Base-by-base conservation (phyloP, 805 yeast species). In the Candida coquimbonensis region DNA sequence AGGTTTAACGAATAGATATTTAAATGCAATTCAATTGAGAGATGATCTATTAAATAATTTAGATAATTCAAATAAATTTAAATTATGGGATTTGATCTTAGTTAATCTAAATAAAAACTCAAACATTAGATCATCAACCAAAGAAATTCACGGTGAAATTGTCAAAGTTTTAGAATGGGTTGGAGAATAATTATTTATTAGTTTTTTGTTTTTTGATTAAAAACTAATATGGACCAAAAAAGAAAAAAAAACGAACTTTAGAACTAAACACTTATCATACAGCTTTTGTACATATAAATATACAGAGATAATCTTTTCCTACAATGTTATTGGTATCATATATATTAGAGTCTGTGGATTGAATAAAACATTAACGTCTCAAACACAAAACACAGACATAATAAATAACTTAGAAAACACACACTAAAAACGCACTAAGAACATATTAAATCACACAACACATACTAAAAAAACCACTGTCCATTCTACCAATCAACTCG, bases 161-260 rank as follows among this genome's bases (percentile, higher is more conserved):
- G 78, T 85, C 74, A 80, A 80, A 58, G 87, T 87, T 33, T 86
- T 95, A 87, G 88, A 87, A 59, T 89, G 96, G 96, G 73, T 81
- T 34, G 78, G 81, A 2, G 61, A 56, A 33, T 51, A 36, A 36
- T 26, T 6, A 21, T 21, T 33, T 2, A 17, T 7, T 19, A 5
- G 25, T 4, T 33, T 16, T 33, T n/a, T 9, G 12, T 17, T 17
- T 17, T 17, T 17, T 17, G 19, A 17, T 17, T 17, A 17, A 17
- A 17, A 17, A 21, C 4, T 5, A 21, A 21, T 21, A 21, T 21
- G 24, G 24, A 21, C 24, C 7, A 21, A 21, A 21, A 21, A 21
- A 5, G n/a, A n/a, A 21, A 21, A 6, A 6, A 21, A 21, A 21
- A 21, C 24, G 24, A 21, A 21, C 24, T 21, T 21, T 21, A 21